These are phyloP conservation scores for Neotropicomus parvogracilis DNA, from an alignment of 1,284 basidiomycete species.

Conservation along the genomic window DNA sequence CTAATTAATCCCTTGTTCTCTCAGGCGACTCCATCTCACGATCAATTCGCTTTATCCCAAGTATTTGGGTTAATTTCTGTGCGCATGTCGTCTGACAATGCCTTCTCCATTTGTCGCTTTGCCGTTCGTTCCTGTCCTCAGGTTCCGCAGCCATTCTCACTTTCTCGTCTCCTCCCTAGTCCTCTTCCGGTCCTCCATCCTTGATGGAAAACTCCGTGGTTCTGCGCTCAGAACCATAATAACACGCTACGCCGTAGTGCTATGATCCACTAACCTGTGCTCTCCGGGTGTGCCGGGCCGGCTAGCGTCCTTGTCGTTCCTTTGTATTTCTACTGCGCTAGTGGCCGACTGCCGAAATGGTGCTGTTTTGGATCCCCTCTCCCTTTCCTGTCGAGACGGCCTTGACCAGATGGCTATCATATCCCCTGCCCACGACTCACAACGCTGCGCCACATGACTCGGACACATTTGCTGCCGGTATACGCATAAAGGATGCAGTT, in stretches of 20 bases:
- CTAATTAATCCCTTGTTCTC: not conserved
- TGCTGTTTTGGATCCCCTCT: too few species aligned
- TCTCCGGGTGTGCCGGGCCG: constrained; percentile 35
- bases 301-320: constrained; percentile 39
- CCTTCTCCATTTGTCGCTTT: constrained; percentile 27
- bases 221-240: constrained; percentile 26
- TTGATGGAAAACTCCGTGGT: constrained; percentile 28
- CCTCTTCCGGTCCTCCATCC: too few species aligned
- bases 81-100: too few species aligned
- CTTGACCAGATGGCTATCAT: constrained; percentile 36
- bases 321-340: constrained; percentile 21
- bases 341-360: not conserved
- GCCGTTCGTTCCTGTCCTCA: too few species aligned
- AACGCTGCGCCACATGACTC: too few species aligned
- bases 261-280: constrained; percentile 33
- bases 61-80: too few species aligned
- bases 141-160: not conserved
- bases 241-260: constrained; percentile 38
- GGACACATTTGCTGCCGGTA: too few species aligned
- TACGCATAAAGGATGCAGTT: too few species aligned
- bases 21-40: not conserved
- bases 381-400: constrained; percentile 37
- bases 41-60: too few species aligned
- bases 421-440: constrained; percentile 27
- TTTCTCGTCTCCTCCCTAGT: constrained; percentile 32